Base-by-base conservation (phyloP, 768 basidiomycete species). In the Lactarius pseudohatsudake region DNA sequence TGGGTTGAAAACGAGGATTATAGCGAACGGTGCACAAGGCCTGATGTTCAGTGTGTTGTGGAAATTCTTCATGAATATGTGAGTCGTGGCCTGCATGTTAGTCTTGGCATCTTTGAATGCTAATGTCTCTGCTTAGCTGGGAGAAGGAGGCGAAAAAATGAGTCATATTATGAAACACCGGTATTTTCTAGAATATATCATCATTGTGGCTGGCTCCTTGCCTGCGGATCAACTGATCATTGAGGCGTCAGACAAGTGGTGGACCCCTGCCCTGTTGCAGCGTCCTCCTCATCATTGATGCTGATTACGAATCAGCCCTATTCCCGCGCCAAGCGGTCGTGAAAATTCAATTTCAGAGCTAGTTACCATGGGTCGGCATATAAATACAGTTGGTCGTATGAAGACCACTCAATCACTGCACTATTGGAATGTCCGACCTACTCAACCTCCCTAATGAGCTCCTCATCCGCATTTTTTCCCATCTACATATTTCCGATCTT, bases 1-100 rank as follows among this genome's bases (percentile, higher is more conserved):
- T 8, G 96, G 96, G 1, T 77, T 98, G 68, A 91, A 91, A 78
- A 98, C 94, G 15, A 81, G 96, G 40, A 89, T 96, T 61, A 71
- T 96, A 65, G 88, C 95, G 36, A 98, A 98, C 74, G 94, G 96
- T 28, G 76, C 95, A 59, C 96, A 98, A 73, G 91, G 96, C 0
- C 72, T 98, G 55, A 86, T 97, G 84, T 98, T 98, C 77, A 86
- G 88, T 8, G 81, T 98, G 5, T 80, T 98, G 15, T 98, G 96
- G 96, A 91, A 87, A 72, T 77, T 91, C 67, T 96, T 98, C 74
- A 78, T 90, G 79, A 93, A 98, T 77, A 61, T 96, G 92, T 96
- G 74, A 77, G 91, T 13, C 13, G 7, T 41, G n/a, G 10, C 10
- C 53, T 9, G 20, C 38, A 7, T 3, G 20, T 16, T 18, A 22